Conservation (phyloP, 2,329 filamentous ascomycete species). For the Cladosporium sp. region DNA sequence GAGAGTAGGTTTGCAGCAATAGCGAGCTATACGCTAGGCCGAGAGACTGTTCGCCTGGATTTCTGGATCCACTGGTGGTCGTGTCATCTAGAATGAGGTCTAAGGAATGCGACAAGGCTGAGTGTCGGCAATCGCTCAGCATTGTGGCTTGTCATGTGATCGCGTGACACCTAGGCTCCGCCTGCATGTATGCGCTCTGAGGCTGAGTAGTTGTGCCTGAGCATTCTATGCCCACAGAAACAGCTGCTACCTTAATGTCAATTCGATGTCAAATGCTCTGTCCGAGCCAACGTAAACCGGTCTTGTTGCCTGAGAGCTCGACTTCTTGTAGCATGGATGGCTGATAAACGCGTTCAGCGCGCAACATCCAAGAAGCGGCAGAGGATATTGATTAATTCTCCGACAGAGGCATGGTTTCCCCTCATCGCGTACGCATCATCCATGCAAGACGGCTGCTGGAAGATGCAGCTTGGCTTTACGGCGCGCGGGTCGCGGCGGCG, state of each 20-base stretch:
- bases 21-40: not conserved
- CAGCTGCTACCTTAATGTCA: not conserved
- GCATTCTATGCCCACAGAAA: not conserved
- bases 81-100: not conserved
- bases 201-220: not conserved
- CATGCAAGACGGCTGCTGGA: not conserved
- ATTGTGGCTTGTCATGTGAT: not conserved
- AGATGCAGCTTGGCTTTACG: conserved; percentile 7
- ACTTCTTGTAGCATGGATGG: not conserved
- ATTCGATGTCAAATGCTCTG: not conserved
- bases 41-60: not conserved
- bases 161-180: not conserved
- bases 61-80: not conserved
- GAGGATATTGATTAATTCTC: not conserved
- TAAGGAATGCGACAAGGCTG: not conserved
- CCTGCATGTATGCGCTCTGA: not conserved
- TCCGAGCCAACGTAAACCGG: not conserved
- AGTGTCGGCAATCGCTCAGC: not conserved
- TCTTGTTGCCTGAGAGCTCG: not conserved
- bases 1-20: not conserved
- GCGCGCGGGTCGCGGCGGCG: not conserved
- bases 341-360: not conserved
- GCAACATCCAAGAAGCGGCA: not conserved
- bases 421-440: conserved; percentile 4
- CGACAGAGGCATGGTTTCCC: not conserved